Base-by-base conservation (phyloP, 1,139 yeast species). In the Saccharomycopsis hybrid region DNA sequence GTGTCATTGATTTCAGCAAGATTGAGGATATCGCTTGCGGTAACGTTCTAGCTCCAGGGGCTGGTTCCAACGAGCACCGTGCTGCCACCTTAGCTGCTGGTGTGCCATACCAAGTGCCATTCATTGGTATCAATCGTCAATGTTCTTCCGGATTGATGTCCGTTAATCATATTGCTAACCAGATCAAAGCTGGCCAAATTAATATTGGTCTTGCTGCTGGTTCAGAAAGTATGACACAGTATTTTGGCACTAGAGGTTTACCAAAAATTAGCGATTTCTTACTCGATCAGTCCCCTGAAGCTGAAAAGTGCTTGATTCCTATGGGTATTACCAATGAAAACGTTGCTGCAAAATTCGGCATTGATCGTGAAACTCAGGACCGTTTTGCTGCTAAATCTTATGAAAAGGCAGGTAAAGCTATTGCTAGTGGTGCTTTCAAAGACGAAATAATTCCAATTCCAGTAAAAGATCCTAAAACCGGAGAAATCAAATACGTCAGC, bases 101-200 rank as follows among this genome's bases (percentile, higher is more conserved):
- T 9, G 72, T 83, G 43, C 88, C 89, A 25, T 68, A 76, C 57
- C 68, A 81, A 5, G 75, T 83, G 32, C 90, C 95, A 11, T 86
- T 90, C 59, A 71, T 81, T 59, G 92, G 96, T 31, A 62, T 89
- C 58, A 90, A 90, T 74, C 81, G 97, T 70, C 96, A 88, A 68
- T 90, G 97, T 68, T 87, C 96, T 7, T 86, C 96, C 2, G 97
- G 97, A 44, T 74, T 90, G 60, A 85, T 89, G 77, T 95, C 96
- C 27, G 79, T 89, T 43, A 83, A 86, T 59, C 94, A 86, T 64
- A 78, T 90, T 62, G 96, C 96, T 60, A 86, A 85, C 71, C 86
- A 87, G 72, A 90, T 90, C 65, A 72, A 74, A 59, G 71, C 78
- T 55, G 97, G 97, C 43, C 96, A 89, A 73, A 88, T 90, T 60